A percentile compares a stretch with the other conserved stretches of the same genome.
Conservation (phyloP, 192 early-diverging fungal genomes). For the Cetraspora pellucida region DNA sequence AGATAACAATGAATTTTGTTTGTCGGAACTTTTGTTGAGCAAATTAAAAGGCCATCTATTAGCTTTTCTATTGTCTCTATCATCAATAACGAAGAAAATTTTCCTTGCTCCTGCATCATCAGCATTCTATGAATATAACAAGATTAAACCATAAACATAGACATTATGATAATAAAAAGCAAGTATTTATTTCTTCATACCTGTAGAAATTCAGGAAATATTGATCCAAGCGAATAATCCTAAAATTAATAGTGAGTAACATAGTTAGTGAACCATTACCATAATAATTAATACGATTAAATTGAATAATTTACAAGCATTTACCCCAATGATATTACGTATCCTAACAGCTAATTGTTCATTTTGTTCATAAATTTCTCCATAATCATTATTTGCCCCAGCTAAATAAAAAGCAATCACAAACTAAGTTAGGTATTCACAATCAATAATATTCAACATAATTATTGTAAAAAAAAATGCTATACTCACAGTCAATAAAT, state of each 20-base stretch:
- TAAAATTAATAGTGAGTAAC: background rate
- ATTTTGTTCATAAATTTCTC: too few relatives aligned
- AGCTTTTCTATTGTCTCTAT: background rate
- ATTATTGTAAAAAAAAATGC: too few relatives aligned
- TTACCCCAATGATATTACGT: too few relatives aligned
- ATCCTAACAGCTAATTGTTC: too few relatives aligned
- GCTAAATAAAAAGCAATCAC: too few relatives aligned
- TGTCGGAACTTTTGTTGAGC: too few relatives aligned
- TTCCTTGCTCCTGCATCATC: slow-evolving; percentile 24
- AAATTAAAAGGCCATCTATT: background rate
- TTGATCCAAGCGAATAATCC: background rate
- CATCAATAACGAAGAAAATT: background rate
- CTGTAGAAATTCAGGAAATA: slow-evolving; percentile 6
- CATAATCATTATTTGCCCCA: too few relatives aligned
- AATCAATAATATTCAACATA: too few relatives aligned
- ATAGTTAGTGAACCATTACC: too few relatives aligned
- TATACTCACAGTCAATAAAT: background rate
- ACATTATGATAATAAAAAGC: background rate
- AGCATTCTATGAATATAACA: slow-evolving; percentile 41
- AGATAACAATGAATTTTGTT: slow-evolving; percentile 11
- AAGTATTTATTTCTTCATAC: background rate
- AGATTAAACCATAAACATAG: background rate
- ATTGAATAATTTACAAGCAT: too few relatives aligned
- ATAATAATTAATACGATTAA: too few relatives aligned
- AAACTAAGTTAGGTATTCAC: too few relatives aligned